Evolutionary conservation across 306 rosid genomes (phyloP).

Genomic region (Pyrus pyrifolia): DNA sequence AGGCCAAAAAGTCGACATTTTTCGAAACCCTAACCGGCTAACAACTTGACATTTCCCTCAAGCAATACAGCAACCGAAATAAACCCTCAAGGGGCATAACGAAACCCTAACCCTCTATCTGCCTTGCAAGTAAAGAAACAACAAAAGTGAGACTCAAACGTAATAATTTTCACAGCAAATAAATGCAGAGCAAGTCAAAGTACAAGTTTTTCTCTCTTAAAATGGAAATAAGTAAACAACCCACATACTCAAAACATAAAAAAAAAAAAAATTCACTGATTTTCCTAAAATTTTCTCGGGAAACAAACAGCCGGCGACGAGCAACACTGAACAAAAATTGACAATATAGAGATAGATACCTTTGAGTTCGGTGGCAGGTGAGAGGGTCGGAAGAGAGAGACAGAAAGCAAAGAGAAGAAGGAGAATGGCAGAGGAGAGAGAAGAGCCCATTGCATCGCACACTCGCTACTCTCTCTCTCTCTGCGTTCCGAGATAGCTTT

Average conservation of each 20-base stretch:
- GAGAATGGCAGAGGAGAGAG: not conserved
- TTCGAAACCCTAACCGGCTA: not conserved
- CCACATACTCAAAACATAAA: not conserved
- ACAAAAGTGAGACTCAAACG: not conserved
- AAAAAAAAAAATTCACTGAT: not conserved
- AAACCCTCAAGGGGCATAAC: not conserved
- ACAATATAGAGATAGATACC: constrained; percentile 6
- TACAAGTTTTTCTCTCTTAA: not conserved
- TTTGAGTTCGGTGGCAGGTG: constrained; percentile 12
- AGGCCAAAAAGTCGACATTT: not conserved
- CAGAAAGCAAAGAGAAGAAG: not conserved
- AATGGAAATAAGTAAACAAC: not conserved
- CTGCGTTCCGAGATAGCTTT: not conserved
- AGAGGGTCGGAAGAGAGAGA: not conserved
- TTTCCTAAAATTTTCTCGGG: not conserved
- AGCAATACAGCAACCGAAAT: not conserved
- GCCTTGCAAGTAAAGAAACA: not conserved
- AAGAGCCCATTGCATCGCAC: constrained; percentile 11
- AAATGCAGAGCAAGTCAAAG: not conserved
- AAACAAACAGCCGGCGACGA: not conserved
- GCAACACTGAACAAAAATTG: not conserved
- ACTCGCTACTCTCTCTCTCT: not conserved
- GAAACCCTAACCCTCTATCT: not conserved
- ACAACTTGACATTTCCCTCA: not conserved
- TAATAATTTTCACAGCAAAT: not conserved